A percentile compares a stretch with the other conserved stretches of the same genome.
These are phyloP conservation scores for Sordaria brevicollis DNA, from an alignment of 495 filamentous ascomycete species.

Conservation along the genomic window DNA sequence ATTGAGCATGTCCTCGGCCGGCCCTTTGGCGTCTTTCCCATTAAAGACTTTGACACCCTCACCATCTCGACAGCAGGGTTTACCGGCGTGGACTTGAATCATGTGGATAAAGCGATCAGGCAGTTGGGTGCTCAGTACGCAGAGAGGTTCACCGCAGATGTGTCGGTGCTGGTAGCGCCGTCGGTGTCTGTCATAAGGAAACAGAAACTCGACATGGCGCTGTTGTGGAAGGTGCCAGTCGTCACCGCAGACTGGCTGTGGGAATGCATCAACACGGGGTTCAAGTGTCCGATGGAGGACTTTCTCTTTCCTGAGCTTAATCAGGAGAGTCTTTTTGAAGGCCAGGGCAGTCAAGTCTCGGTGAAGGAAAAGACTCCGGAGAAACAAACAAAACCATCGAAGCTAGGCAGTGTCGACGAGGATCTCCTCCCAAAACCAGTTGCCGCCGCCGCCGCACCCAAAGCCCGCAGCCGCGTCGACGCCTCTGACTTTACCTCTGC, in stretches of 20 bases:
- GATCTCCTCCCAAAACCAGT: conserved; percentile 13
- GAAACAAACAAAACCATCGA: neutral
- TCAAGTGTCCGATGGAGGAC: conserved; percentile 24
- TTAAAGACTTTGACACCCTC: conserved; percentile 56
- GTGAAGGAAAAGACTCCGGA: neutral
- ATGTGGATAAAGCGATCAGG: conserved; percentile 62
- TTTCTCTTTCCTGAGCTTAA: conserved; percentile 27
- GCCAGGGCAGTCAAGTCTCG: neutral
- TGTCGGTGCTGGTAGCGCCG: conserved; percentile 61
- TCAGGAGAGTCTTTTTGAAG: conserved; percentile 13
- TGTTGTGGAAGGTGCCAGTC: conserved; percentile 63
- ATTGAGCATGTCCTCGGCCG: conserved; percentile 58
- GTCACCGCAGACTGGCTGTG: conserved; percentile 76
- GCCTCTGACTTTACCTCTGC: conserved; percentile 10
- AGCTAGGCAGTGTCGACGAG: conserved; percentile 4
- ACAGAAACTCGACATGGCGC: conserved; percentile 69
- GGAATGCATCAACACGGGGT: conserved; percentile 52
- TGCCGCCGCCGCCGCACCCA: conserved; percentile 7
- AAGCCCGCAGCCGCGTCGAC: conserved; percentile 7
- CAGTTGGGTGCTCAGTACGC: conserved; percentile 73
- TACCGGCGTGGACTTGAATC: conserved; percentile 71
- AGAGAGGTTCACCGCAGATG: conserved; percentile 55
- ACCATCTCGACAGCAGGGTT: conserved; percentile 75
- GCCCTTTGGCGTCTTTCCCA: conserved; percentile 60
- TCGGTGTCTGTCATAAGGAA: conserved; percentile 41